These are phyloP conservation scores for Aspergillus flavus DNA, from an alignment of 2,329 filamentous ascomycete genomes.

Conservation along the genomic window DNA sequence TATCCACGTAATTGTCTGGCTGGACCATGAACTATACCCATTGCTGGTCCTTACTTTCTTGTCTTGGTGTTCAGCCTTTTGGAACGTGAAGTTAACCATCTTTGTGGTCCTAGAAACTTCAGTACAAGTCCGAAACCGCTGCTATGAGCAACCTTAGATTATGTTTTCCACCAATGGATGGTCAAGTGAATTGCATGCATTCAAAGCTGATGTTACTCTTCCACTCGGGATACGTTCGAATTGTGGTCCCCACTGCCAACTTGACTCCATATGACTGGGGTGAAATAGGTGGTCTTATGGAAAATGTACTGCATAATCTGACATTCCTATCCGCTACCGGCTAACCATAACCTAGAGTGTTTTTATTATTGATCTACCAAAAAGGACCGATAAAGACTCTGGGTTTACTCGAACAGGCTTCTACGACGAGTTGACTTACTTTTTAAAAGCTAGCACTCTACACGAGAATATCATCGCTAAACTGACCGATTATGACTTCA, in stretches of 20 bases:
- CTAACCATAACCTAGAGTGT: conserved; percentile 58
- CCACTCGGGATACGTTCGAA: conserved; percentile 69
- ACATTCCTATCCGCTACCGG: background rate
- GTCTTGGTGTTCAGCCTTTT: background rate
- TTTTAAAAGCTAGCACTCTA: conserved; percentile 68
- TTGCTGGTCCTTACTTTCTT: background rate
- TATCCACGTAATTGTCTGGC: no score
- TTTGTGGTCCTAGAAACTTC: conserved; percentile 34
- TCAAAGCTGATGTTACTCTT: conserved; percentile 93
- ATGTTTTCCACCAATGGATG: conserved; percentile 82
- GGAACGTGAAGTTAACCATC: background rate
- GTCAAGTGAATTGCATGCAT: conserved; percentile 77
- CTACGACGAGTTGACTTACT: conserved; percentile 69
- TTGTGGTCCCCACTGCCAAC: conserved; percentile 88
- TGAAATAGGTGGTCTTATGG: conserved; percentile 73
- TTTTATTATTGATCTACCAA: conserved; percentile 89
- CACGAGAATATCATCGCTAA: conserved; percentile 67
- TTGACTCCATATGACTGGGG: conserved; percentile 88
- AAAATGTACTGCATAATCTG: conserved; percentile 64
- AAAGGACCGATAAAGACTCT: conserved; percentile 33
- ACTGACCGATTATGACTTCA: conserved; percentile 79
- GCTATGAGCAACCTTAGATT: conserved; percentile 59
- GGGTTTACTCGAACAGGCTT: conserved; percentile 56
- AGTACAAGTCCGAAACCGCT: conserved; percentile 43
- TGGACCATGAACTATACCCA: background rate